Conservation (phyloP, 148 eudicot genomes). For the Rhododendron vialii region DNA sequence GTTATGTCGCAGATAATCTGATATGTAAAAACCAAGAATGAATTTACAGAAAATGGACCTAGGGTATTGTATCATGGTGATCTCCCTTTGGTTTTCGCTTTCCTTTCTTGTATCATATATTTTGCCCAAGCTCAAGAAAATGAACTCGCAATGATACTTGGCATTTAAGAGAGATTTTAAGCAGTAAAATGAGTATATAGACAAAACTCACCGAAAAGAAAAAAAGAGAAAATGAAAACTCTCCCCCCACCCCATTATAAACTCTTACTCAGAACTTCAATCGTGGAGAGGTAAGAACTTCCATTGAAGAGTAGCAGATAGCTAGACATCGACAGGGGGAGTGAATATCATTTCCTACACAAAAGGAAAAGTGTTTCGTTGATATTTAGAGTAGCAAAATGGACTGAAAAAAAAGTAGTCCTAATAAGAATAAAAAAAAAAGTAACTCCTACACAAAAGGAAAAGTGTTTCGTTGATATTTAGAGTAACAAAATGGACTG, state of each 20-base stretch:
- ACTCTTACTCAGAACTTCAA: background rate
- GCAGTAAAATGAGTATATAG: background rate
- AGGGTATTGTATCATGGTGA: background rate
- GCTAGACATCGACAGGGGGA: conserved; percentile 20
- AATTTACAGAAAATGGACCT: conserved; percentile 7
- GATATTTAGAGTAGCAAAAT: background rate
- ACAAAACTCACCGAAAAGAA: background rate
- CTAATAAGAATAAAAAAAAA: background rate
- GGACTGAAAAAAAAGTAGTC: background rate
- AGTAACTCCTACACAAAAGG: conserved; percentile 39
- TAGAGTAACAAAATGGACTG: background rate
- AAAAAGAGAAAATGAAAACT: background rate
- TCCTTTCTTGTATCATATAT: background rate
- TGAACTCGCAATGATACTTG: background rate
- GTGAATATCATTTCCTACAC: conserved; percentile 43
- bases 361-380: background rate
- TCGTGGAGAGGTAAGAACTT: background rate
- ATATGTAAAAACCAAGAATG: background rate
- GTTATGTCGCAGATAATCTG: background rate
- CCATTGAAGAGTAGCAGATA: background rate
- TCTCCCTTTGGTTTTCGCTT: conserved; percentile 1
- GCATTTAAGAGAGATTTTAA: background rate
- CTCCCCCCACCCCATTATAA: background rate
- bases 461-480: background rate
- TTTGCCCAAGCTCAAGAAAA: conserved; percentile 9